Evolutionary conservation across 2,329 filamentous ascomycete genomes (phyloP), one percentile per base, ranked within the genome.

Genomic region (Exophiala spinifera): DNA sequence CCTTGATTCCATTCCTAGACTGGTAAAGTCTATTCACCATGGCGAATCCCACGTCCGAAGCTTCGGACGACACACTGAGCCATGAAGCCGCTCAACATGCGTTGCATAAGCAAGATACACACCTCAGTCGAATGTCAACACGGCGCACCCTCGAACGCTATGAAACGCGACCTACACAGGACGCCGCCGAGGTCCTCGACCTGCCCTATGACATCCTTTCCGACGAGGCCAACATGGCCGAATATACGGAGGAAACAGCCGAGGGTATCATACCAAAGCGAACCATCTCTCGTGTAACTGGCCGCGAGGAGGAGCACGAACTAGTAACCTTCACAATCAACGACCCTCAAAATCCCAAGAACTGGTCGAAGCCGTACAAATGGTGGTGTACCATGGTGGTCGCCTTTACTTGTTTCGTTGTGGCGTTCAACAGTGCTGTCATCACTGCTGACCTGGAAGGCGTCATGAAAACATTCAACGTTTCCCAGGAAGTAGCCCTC

Each of bases 261-360:
- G 65, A 70, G 0, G 87, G 87, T n/a, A 75, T 81, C 50, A 87
- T 89, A 60, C 75, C 82, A 20, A 77, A 74, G 61, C 71, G 73
- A 36, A 68, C 77, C 17, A 72, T 72, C 61, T 82, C 87, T 3
- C 80, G 85, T 45, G 75, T 75, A 0, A 76, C 74, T 1, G 77
- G 78, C 2, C 68, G 74, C 49, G 68, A 76, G n/a, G 72, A 77
- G 60, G 71, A 77, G 25, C 85, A 81, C 66, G 82, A 85, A 54
- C 74, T 88, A 8, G 84, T 88, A 31, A 87, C 85, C 0, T 95
- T 94, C 66, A 80, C 77, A 3, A 78, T 85, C 2, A 74, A 84
- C 55, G 89, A 94, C 67, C 80, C 82, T 0, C 87, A 85, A 60
- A 92, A 92, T 65, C 89, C 89, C 0, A 92, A 92, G 77, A 94